Base-by-base conservation (phyloP, 768 basidiomycete species). In the Amanita subjunquillea region DNA sequence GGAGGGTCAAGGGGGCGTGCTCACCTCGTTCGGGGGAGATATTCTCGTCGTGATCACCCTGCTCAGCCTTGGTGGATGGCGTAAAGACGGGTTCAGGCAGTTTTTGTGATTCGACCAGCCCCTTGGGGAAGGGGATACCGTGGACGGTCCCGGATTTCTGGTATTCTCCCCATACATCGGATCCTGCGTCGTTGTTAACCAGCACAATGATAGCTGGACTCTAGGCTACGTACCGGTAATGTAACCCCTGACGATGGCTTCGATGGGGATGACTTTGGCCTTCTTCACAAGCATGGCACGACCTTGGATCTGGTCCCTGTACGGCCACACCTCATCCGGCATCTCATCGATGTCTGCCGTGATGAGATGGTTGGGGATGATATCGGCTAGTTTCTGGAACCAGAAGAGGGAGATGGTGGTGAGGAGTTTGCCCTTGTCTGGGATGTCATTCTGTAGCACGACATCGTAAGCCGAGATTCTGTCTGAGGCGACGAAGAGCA, bases 401-500 rank as follows among this genome's bases (percentile, higher is more conserved):
- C 95, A 99, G 74, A 94, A 97, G 49, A 89, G 72, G 15, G 96
- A 98, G 56, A 97, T 82, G 53, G 84, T 72, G 6, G 93, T 96
- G 44, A 99, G 74, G 32, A 96, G 76, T 60, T 82, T 83, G 51
- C 96, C 95, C 65, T 99, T 99, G 56, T 83, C 82, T 13, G 95
- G 93, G 56, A 99, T 91, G 6, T 92, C 94, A 68, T 95, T 92
- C 63, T 82, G 81, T 56, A 99, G 77, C 62, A 98, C 85, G 59
- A 96, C 87, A 74, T 99, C 95, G 73, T 91, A 98, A 0, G 94
- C 94, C 17, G 91, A 95, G 64, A 98, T 95, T 56, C 96, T 78
- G 69, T 99, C 96, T 8, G 89, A 85, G 9, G 95, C 94, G 54
- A 98, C 85, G 64, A 98, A 98, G 39, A 99, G 77, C 17, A 99